Evolutionary conservation across 1,284 basidiomycete genomes (phyloP).

Genomic region (Coniophora puteana): DNA sequence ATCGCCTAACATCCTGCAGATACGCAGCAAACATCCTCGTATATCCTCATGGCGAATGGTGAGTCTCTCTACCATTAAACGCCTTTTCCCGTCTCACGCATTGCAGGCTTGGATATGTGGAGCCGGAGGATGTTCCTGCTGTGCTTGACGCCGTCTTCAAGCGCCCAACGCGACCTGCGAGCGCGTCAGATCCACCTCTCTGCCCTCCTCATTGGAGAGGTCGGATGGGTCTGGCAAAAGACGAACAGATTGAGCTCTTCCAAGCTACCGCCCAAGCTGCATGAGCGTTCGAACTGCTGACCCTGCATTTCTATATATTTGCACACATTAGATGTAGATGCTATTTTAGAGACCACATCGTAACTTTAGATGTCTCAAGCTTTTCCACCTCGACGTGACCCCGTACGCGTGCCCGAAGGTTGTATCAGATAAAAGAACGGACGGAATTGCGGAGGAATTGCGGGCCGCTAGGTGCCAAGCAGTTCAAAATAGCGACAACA

Average conservation of each 20-base stretch:
- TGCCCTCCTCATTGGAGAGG: constrained; percentile 64
- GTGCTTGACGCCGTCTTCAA: constrained; percentile 50
- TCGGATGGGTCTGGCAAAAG: constrained; percentile 66
- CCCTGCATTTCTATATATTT: background rate
- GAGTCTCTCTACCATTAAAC: constrained; percentile 18
- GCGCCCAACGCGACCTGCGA: constrained; percentile 28
- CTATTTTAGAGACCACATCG: background rate
- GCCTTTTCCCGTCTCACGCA: background rate
- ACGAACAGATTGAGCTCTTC: constrained; percentile 50
- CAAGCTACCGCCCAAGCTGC: too few species aligned
- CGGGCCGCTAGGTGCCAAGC: too few species aligned
- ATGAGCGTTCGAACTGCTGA: background rate
- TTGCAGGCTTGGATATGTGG: constrained; percentile 58
- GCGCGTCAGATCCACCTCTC: constrained; percentile 31
- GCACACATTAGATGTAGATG: background rate
- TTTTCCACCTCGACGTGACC: background rate
- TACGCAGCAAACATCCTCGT: constrained; percentile 78
- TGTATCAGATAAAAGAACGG: background rate
- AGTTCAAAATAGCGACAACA: too few species aligned
- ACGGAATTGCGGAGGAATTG: too few species aligned
- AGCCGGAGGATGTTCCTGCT: constrained; percentile 48
- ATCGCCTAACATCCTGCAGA: constrained; percentile 31
- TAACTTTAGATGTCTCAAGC: background rate
- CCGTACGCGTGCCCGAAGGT: background rate
- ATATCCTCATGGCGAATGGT: constrained; percentile 80